phyloP scores from a whole-genome alignment of 108 stramenopile genomes.

The Schizochytrium sp. region DNA sequence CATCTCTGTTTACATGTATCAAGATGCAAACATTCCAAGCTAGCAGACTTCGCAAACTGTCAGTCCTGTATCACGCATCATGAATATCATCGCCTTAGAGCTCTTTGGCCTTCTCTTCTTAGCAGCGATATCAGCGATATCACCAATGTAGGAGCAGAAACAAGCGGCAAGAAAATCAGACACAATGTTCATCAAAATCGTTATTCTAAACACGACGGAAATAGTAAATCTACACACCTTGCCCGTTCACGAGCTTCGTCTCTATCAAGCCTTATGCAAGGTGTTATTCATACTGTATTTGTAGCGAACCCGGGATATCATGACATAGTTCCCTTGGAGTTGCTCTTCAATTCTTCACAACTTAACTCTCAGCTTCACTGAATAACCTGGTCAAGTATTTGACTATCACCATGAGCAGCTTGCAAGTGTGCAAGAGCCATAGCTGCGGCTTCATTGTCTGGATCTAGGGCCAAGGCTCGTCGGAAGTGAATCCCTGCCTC shows the following conservation, averaged over 20 bases:
- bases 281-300: neutral
- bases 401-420: neutral
- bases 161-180: too few relatives aligned
- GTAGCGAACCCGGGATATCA: neutral
- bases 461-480: neutral
- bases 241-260: neutral
- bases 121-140: too few relatives aligned
- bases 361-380: neutral
- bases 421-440: slow-evolving; percentile 9
- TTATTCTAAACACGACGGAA: neutral
- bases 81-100: neutral
- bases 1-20: neutral
- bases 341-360: neutral
- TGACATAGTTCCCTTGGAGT: neutral
- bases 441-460: neutral
- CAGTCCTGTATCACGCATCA: neutral
- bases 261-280: neutral
- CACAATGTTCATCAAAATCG: neutral
- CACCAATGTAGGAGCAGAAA: too few relatives aligned
- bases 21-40: neutral
- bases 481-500: neutral
- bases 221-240: neutral
- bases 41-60: neutral
- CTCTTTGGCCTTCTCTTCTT: too few relatives aligned
- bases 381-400: neutral